Conservation (phyloP, 306 rosid genomes). For the Rubus idaeus region DNA sequence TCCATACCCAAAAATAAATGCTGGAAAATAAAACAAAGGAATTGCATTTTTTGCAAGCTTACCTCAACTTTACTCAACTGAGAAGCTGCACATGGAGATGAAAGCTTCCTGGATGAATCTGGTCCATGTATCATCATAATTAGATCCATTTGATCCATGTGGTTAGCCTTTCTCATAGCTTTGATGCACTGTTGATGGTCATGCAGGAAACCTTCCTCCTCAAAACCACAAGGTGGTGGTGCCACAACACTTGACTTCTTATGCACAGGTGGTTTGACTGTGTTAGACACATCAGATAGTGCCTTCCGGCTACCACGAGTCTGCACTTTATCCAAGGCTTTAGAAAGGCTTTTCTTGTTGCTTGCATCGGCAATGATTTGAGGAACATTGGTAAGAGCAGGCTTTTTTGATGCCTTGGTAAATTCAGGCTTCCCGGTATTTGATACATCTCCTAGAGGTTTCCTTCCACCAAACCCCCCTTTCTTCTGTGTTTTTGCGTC, state of each 20-base stretch:
- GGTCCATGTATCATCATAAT: conserved; percentile 31
- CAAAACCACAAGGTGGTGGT: conserved; percentile 37
- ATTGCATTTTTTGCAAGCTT: background rate
- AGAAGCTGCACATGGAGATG: background rate
- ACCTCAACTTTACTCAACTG: conserved; percentile 40
- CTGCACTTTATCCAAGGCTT: conserved; percentile 40
- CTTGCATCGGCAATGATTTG: conserved; percentile 21
- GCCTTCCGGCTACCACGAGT: conserved; percentile 49
- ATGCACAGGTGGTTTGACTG: conserved; percentile 30
- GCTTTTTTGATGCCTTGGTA: conserved; percentile 32
- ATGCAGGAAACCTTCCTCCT: conserved; percentile 54
- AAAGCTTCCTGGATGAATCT: conserved; percentile 24
- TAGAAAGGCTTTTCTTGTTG: conserved; percentile 30
- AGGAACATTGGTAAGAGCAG: conserved; percentile 24
- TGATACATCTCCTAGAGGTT: conserved; percentile 73
- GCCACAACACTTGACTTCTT: conserved; percentile 28
- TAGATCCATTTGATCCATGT: conserved; percentile 16
- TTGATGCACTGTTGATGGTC: conserved; percentile 56
- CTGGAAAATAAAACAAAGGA: background rate
- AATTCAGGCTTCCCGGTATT: conserved; percentile 43
- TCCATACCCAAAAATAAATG: background rate
- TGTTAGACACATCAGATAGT: conserved; percentile 70
- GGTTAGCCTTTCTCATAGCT: conserved; percentile 34
- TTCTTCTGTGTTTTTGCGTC: conserved; percentile 41
- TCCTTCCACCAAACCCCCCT: conserved; percentile 58